Evolutionary conservation across 2,329 filamentous ascomycete species (phyloP).

Genomic region (Tolypocladium guangdongense): DNA sequence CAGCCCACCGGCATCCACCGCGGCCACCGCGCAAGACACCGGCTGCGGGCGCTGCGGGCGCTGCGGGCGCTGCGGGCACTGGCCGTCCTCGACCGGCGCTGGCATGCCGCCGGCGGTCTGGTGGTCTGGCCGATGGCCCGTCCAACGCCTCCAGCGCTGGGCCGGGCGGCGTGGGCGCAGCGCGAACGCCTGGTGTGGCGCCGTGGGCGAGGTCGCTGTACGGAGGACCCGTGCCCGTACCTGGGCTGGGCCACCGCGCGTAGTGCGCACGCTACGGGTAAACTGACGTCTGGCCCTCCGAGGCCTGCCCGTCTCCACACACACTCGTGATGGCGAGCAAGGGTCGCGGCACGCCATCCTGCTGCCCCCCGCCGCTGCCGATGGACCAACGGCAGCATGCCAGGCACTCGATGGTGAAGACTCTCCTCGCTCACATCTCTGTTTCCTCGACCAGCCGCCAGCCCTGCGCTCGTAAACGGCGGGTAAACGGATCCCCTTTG

Average conservation of each 20-base stretch:
- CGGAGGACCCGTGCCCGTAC: too few species aligned
- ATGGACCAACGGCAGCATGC: background rate
- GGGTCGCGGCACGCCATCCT: constrained; percentile 1
- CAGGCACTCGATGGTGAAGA: background rate
- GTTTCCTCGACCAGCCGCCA: background rate
- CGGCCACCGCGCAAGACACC: background rate
- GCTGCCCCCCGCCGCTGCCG: background rate
- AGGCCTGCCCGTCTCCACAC: background rate
- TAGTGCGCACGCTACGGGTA: background rate
- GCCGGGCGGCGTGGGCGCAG: too few species aligned
- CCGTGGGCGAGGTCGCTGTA: too few species aligned
- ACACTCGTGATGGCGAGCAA: background rate
- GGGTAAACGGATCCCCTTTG: background rate
- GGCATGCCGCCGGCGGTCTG: too few species aligned
- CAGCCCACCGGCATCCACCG: background rate
- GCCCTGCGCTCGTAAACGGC: background rate
- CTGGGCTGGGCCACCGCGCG: too few species aligned
- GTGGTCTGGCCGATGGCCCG: too few species aligned
- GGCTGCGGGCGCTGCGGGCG: too few species aligned
- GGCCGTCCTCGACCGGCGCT: too few species aligned
- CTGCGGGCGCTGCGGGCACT: too few species aligned
- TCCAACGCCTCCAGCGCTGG: too few species aligned
- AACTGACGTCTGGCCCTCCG: too few species aligned
- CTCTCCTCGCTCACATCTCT: background rate
- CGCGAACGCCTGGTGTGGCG: too few species aligned